Conservation (phyloP, 192 early-diverging fungal genomes). For the Umbelopsis ramanniana region DNA sequence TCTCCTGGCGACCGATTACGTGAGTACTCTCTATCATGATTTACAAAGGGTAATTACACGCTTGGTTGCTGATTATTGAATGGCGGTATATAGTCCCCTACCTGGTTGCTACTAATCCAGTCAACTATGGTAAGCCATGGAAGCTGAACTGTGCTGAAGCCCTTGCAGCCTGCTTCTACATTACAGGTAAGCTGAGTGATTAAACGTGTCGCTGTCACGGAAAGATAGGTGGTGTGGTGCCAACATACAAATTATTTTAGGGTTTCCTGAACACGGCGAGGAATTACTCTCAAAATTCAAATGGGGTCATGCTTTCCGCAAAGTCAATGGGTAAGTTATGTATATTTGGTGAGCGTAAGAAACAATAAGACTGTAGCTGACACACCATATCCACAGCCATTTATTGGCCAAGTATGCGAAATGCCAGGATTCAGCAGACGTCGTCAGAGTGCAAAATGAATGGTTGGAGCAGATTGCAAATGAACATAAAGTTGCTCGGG, state of each 20-base stretch:
- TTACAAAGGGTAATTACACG: conserved; percentile 2
- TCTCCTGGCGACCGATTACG: conserved; percentile 84
- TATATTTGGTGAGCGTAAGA: too few species aligned
- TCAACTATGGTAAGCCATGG: conserved; percentile 97
- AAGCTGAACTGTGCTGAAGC: conserved; percentile 98
- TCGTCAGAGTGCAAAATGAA: conserved; percentile 78
- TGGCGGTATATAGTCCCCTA: conserved; percentile 74
- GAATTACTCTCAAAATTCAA: conserved; percentile 85
- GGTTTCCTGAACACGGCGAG: conserved; percentile 69
- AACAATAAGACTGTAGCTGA: background rate
- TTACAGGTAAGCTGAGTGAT: conserved; percentile 60
- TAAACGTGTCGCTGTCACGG: background rate
- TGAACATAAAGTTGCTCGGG: background rate
- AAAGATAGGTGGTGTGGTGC: too few species aligned
- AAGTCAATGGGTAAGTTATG: conserved; percentile 76
- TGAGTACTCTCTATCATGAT: conserved; percentile 45
- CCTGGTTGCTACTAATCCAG: conserved; percentile 94
- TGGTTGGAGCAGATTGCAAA: conserved; percentile 58
- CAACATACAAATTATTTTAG: conserved; percentile 12
- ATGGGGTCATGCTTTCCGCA: conserved; percentile 93
- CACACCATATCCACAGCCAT: conserved; percentile 45
- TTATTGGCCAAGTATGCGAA: conserved; percentile 76
- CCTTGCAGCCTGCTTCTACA: conserved; percentile 91
- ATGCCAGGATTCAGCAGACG: conserved; percentile 75
- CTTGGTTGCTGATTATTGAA: background rate